Evolutionary conservation across 2,329 filamentous ascomycete species (phyloP), one percentile per base, ranked within the genome.

Genomic region (Xylariaceae sp.): DNA sequence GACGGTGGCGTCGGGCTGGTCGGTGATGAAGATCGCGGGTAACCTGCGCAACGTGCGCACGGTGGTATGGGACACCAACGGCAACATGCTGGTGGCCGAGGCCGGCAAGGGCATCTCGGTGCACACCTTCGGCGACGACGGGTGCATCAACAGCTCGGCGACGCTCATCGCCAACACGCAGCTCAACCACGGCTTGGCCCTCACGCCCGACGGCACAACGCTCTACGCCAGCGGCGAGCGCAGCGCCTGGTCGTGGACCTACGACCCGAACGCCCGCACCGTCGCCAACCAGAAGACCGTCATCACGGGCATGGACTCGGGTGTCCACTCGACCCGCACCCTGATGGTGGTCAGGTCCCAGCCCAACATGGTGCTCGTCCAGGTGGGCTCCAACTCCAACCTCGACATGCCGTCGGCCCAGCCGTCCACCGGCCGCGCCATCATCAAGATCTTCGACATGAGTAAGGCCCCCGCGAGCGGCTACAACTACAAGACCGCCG

Each of bases 241-340:
- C 34, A 62, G 62, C 11, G 71, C 73, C 11, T 79, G 65, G 52
- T 61, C 70, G 3, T 82, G 76, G 73, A 53, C 62, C 28, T 83
- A 83, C 50, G 66, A 79, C 54, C 55, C 69, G 3, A 50, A 56
- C 1, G 59, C 63, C 5, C 62, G 63, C 12, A 68, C 67, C 3
- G 65, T 68, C 23, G 46, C 50, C 11, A 46, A 46, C 40, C 64
- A 64, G 36, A 64, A 64, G 34, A 68, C 66, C 3, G 40, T 82
- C 3, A 60, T 83, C 23, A 67, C 59, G 21, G 70, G 71, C 21
- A 79, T 81, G 67, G 62, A 43, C 21, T 59, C 66, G 26, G 60
- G 62, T 7, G 74, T 72, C 14, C 76, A 82, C 44, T 70, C 66
- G 1, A 78, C 76, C 1, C 63, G 78, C 15, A 81, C 77, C 1